Evolutionary conservation across 2,329 filamentous ascomycete genomes (phyloP).

Genomic region (Alternaria dauci): DNA sequence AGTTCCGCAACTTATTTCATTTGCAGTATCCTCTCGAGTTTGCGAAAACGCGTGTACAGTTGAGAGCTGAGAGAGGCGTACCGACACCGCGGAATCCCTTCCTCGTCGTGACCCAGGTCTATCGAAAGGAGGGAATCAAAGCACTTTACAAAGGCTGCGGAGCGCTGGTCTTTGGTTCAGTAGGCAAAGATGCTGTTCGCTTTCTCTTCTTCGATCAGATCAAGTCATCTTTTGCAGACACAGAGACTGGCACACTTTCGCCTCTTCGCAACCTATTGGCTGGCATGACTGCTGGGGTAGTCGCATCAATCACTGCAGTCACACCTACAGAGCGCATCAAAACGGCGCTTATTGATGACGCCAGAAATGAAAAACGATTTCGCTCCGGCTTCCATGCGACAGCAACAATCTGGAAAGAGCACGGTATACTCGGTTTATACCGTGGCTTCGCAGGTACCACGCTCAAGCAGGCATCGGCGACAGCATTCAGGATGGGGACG

Average conservation of each 20-base stretch:
- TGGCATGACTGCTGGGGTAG: constrained; percentile 69
- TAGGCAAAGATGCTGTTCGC: constrained; percentile 71
- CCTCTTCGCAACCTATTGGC: constrained; percentile 66
- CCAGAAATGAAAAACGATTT: constrained; percentile 60
- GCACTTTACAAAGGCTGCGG: constrained; percentile 71
- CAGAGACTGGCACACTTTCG: constrained; percentile 64
- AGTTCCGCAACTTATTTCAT: constrained; percentile 19
- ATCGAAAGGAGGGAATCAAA: constrained; percentile 63
- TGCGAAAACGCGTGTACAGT: constrained; percentile 70
- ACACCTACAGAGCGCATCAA: constrained; percentile 75
- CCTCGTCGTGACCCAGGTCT: constrained; percentile 63
- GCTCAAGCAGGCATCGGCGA: constrained; percentile 68
- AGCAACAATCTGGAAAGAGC: constrained; percentile 58
- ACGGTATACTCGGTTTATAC: constrained; percentile 65
- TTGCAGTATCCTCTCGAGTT: constrained; percentile 70
- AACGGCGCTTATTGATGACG: constrained; percentile 72
- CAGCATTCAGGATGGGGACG: constrained; percentile 68
- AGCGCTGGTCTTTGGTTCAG: constrained; percentile 66
- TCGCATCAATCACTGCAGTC: constrained; percentile 70
- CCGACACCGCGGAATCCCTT: constrained; percentile 65
- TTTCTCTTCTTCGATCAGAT: constrained; percentile 73
- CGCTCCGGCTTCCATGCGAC: constrained; percentile 62
- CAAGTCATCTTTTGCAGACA: constrained; percentile 65
- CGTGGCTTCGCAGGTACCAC: constrained; percentile 68
- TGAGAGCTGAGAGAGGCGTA: constrained; percentile 56